These are phyloP conservation scores for Eremothecium gossypii DNA, from an alignment of 1,139 yeast genomes.

Conservation along the genomic window DNA sequence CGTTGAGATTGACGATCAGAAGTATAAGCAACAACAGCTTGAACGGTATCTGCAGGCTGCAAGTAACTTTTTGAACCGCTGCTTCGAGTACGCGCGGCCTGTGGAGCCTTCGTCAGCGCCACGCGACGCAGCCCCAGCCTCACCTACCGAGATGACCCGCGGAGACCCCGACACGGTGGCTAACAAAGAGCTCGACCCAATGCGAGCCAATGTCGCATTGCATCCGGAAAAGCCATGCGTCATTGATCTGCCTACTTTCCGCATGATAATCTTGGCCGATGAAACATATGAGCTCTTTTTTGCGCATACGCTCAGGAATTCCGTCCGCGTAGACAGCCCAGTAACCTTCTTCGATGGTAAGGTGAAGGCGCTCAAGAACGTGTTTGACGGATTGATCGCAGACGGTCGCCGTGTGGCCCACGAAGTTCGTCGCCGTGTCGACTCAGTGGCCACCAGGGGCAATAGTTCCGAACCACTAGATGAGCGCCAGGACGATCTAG, in stretches of 20 bases:
- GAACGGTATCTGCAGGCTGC: constrained; percentile 83
- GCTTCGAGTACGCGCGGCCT: constrained; percentile 86
- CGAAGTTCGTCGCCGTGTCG: constrained; percentile 81
- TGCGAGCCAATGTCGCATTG: constrained; percentile 64
- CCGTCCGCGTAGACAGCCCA: constrained; percentile 59
- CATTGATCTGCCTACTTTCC: constrained; percentile 76
- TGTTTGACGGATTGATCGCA: constrained; percentile 85
- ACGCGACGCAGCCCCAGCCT: constrained; percentile 21
- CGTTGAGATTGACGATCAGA: constrained; percentile 51
- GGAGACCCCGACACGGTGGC: not conserved
- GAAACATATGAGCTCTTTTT: constrained; percentile 86
- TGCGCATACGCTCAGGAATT: constrained; percentile 51
- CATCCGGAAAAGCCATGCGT: constrained; percentile 71
- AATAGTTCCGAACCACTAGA: constrained; percentile 8
- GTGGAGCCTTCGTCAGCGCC: constrained; percentile 33
- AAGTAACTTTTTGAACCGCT: constrained; percentile 74
- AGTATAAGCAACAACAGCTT: constrained; percentile 59
- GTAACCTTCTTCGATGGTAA: constrained; percentile 38
- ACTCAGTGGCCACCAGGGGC: constrained; percentile 34
- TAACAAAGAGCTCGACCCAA: constrained; percentile 32
- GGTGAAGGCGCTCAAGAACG: constrained; percentile 64
- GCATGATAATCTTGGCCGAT: constrained; percentile 92
- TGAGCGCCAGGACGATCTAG: constrained; percentile 20
- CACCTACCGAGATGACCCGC: constrained; percentile 26
- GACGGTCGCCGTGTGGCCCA: constrained; percentile 88